Percentiles rank a stretch among this genome's conserved stretches.
Conservation (phyloP, 106 monocot species). For the Acorus gramineus region DNA sequence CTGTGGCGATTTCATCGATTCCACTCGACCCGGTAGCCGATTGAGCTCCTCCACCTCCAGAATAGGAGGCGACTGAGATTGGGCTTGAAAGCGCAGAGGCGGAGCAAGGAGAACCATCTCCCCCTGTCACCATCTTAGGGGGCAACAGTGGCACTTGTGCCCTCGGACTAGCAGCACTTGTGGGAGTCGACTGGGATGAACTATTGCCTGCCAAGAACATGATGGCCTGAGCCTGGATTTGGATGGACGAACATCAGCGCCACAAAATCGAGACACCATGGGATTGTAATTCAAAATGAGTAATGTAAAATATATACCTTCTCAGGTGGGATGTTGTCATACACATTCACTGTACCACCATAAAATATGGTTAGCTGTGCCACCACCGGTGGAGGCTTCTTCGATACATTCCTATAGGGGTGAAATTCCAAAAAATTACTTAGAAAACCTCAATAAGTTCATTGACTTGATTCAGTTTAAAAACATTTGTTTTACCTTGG, state of each 20-base stretch:
- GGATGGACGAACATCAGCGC: neutral
- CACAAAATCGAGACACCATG: neutral
- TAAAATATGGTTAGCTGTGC: slow-evolving; percentile 76
- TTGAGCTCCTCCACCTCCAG: neutral
- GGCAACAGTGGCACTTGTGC: slow-evolving; percentile 8
- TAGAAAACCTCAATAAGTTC: neutral
- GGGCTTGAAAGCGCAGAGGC: slow-evolving; percentile 6
- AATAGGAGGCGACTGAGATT: slow-evolving; percentile 11
- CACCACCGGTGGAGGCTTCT: slow-evolving; percentile 6
- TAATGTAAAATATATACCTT: slow-evolving; percentile 36
- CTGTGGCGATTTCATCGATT: slow-evolving; percentile 5
- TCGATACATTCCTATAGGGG: slow-evolving; percentile 19
- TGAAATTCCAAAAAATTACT: too few species aligned
- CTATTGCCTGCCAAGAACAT: slow-evolving; percentile 47
- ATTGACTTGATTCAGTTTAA: neutral
- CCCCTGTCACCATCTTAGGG: slow-evolving; percentile 6
- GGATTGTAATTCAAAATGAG: too few species aligned
- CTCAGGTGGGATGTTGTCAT: slow-evolving; percentile 56
- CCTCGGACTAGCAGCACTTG: slow-evolving; percentile 14
- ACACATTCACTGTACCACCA: slow-evolving; percentile 51
- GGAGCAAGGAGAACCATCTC: slow-evolving; percentile 15
- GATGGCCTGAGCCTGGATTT: slow-evolving; percentile 49
- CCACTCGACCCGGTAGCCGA: slow-evolving; percentile 10
- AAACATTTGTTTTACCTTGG: slow-evolving; percentile 25
- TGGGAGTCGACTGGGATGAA: slow-evolving; percentile 4